phyloP scores from a whole-genome alignment of 2,329 filamentous ascomycete species.

The Leptographium galeiforme region DNA sequence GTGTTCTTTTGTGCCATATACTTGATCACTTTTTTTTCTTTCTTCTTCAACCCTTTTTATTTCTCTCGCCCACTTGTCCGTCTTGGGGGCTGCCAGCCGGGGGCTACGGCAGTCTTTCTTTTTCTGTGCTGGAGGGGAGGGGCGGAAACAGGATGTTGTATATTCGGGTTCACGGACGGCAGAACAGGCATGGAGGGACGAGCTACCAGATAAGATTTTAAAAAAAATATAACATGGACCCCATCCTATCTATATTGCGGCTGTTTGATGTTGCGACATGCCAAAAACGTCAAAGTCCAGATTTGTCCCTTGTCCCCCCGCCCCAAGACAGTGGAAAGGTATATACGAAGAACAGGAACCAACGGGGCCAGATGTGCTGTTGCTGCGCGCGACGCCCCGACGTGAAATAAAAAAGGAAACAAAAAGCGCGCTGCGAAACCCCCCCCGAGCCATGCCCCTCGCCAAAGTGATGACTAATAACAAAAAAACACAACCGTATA shows the following conservation, averaged over 20 bases:
- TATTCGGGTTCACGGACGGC: background rate
- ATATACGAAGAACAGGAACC: no score
- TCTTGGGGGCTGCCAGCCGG: background rate
- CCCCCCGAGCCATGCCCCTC: no score
- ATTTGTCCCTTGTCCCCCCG: no score
- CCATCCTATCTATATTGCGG: background rate
- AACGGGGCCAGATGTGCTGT: no score
- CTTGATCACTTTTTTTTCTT: background rate
- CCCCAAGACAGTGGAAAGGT: no score
- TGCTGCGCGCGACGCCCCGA: no score
- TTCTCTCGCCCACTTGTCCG: background rate
- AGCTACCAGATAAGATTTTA: background rate
- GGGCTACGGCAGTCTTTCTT: background rate
- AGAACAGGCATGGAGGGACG: background rate
- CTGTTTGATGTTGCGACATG: background rate
- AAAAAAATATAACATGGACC: background rate
- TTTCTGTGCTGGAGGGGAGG: background rate
- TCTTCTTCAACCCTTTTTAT: constrained; percentile 6
- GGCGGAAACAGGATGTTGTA: background rate
- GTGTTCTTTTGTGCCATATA: background rate
- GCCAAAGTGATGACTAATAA: no score
- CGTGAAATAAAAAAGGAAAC: no score
- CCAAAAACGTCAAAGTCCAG: background rate
- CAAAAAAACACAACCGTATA: no score
- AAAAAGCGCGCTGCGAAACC: no score